phyloP scores from a whole-genome alignment of 176 grass and related monocot genomes.

The Poa annua region DNA sequence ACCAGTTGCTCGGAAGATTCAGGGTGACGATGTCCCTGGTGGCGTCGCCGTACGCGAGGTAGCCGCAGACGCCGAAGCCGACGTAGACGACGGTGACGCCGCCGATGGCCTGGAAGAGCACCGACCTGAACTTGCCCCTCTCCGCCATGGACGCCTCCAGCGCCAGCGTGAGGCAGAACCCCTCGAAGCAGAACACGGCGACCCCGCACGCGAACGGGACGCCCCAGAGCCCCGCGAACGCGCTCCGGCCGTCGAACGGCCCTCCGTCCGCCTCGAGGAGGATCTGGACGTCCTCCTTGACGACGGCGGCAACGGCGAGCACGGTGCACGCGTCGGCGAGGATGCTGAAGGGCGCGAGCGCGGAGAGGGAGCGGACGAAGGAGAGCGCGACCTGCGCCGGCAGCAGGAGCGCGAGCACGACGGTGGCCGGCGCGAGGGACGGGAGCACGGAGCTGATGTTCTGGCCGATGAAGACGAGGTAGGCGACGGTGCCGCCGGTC shows the following conservation, averaged over 20 bases:
- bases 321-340: constrained; percentile 83
- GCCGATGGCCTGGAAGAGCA: constrained; percentile 65
- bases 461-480: constrained; percentile 94
- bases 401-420: constrained; percentile 70
- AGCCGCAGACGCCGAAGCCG: constrained; percentile 79
- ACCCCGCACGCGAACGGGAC: constrained; percentile 75
- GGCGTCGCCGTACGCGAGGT: constrained; percentile 81
- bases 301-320: constrained; percentile 70
- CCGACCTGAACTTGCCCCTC: constrained; percentile 56
- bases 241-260: constrained; percentile 46
- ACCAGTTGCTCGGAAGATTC: constrained; percentile 70
- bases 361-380: constrained; percentile 65
- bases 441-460: constrained; percentile 76
- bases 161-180: constrained; percentile 83
- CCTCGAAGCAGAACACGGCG: constrained; percentile 92
- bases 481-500: constrained; percentile 76
- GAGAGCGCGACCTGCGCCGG: constrained; percentile 68
- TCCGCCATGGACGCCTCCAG: constrained; percentile 84
- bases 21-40: constrained; percentile 87
- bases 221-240: constrained; percentile 61
- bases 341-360: constrained; percentile 71
- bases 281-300: constrained; percentile 68
- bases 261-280: constrained; percentile 32
- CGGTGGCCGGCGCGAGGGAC: constrained; percentile 37
- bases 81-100: constrained; percentile 60